phyloP scores from a whole-genome alignment of 2,329 filamentous ascomycete genomes.

The Cladorrhinum sp. region DNA sequence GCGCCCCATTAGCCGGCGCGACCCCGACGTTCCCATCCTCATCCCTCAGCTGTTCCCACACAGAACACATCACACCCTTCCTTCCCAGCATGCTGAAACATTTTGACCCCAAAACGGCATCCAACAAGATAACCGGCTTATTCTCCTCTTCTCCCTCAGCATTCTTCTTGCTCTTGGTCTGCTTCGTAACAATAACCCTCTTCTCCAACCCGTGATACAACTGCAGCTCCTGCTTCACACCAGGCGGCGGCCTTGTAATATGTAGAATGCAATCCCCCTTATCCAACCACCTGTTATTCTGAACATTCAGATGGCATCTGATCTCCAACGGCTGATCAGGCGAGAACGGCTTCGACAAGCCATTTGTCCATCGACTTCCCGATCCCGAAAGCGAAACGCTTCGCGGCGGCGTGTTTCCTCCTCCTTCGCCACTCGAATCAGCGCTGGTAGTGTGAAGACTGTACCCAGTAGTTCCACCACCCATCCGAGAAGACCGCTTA shows the following conservation, averaged over 20 bases:
- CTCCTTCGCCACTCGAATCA: constrained; percentile 48
- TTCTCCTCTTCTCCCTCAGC: no score
- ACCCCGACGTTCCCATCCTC: constrained; percentile 55
- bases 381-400: constrained; percentile 51
- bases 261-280: constrained; percentile 81
- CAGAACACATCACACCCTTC: constrained; percentile 82
- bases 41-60: constrained; percentile 75
- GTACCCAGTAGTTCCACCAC: constrained; percentile 40
- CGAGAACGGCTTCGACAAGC: constrained; percentile 57
- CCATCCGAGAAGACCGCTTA: constrained; percentile 51
- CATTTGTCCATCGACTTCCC: constrained; percentile 61
- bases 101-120: constrained; percentile 79
- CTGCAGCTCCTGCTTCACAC: constrained; percentile 56
- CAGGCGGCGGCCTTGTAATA: constrained; percentile 71
- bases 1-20: constrained; percentile 49
- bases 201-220: constrained; percentile 72
- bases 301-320: constrained; percentile 76
- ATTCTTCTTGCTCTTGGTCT: constrained; percentile 64
- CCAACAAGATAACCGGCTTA: constrained; percentile 64
- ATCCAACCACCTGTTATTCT: constrained; percentile 82
- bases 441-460: constrained; percentile 59
- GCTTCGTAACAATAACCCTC: constrained; percentile 73
- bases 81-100: constrained; percentile 82
- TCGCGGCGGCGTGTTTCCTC: constrained; percentile 47
- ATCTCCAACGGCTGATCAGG: constrained; percentile 44